Base-by-base conservation (phyloP, 768 basidiomycete genomes). In the Suillus americanus region DNA sequence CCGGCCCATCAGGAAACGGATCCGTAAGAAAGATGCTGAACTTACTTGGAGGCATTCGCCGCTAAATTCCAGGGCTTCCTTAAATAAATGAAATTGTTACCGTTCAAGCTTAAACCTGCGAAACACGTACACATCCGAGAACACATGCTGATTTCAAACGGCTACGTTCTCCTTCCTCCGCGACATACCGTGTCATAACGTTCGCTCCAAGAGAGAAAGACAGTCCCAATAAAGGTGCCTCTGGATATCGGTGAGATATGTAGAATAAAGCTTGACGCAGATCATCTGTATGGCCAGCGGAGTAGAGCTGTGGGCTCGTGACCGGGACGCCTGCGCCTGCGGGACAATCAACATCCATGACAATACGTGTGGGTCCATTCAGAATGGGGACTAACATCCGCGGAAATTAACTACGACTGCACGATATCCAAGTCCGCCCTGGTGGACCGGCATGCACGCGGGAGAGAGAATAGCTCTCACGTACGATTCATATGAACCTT, bases 141-240 rank as follows among this genome's bases (percentile, higher is more conserved):
- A 83, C 85, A 77, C 88, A 89, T 37, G 85, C 91, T 5, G 88
- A 86, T 61, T 76, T 76, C 38, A 95, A 74, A 65, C 90, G 84
- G 70, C 86, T 85, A 25, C 79, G 70, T 43, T 80, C 80, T 16
- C 91, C 88, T 73, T 97, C 91, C 77, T 97, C 90, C 5, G 91
- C 94, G 60, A 96, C 79, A 75, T 97, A 97, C 66, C 93, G 85
- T 40, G 94, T 91, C 69, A 99, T 78, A 41, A 98, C 91, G 73
- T 93, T 94, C 50, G 95, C 92, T 50, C 97, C 97, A 43, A 99
- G 85, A 5, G 95, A 97, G 80, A 97, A 99, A 8, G 96, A 94
- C 12, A 97, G 77, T 16, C 92, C 97, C 20, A 97, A 77, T 43
- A 98, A 79, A 4, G 90, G 92, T 0, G 97, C 94, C 12, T 82